Conservation (phyloP, 495 filamentous ascomycete species). For the Penicillium tannophilum region DNA sequence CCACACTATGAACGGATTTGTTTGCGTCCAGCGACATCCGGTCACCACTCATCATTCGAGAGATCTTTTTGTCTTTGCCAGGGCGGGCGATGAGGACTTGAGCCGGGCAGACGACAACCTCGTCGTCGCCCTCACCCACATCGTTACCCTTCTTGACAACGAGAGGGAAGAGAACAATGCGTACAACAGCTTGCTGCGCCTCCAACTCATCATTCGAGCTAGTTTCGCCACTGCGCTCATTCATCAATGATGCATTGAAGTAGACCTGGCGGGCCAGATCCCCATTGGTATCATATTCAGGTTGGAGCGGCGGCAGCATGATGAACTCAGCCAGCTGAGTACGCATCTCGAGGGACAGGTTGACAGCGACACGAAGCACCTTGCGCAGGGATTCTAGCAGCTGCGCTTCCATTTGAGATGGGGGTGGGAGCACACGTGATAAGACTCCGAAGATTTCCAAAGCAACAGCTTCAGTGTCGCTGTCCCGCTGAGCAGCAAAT, state of each 20-base stretch:
- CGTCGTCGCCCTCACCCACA: conserved; percentile 77
- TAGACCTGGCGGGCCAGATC: conserved; percentile 78
- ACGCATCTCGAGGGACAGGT: conserved; percentile 93
- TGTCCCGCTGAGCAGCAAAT: conserved; percentile 73
- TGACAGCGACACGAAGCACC: conserved; percentile 80
- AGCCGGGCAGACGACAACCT: conserved; percentile 90
- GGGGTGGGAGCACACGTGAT: conserved; percentile 78
- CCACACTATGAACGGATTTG: conserved; percentile 48
- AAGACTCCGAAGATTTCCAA: conserved; percentile 81
- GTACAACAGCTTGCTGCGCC: conserved; percentile 70
- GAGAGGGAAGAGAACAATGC: conserved; percentile 89
- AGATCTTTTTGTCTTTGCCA: conserved; percentile 46
- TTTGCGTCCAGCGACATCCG: conserved; percentile 46
- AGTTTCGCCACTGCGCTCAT: conserved; percentile 76
- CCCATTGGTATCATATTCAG: conserved; percentile 90
- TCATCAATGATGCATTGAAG: conserved; percentile 92
- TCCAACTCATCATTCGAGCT: conserved; percentile 77
- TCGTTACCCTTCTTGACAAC: conserved; percentile 95
- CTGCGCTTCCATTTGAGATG: conserved; percentile 69
- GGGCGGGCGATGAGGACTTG: conserved; percentile 75
- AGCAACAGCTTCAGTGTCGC: conserved; percentile 87
- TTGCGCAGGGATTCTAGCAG: conserved; percentile 79
- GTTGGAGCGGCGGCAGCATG: conserved; percentile 94
- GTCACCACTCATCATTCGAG: conserved; percentile 45
- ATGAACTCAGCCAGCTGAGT: conserved; percentile 94